phyloP scores from a whole-genome alignment of 352 stramenopile species.

The Phytophthora palmivora region DNA sequence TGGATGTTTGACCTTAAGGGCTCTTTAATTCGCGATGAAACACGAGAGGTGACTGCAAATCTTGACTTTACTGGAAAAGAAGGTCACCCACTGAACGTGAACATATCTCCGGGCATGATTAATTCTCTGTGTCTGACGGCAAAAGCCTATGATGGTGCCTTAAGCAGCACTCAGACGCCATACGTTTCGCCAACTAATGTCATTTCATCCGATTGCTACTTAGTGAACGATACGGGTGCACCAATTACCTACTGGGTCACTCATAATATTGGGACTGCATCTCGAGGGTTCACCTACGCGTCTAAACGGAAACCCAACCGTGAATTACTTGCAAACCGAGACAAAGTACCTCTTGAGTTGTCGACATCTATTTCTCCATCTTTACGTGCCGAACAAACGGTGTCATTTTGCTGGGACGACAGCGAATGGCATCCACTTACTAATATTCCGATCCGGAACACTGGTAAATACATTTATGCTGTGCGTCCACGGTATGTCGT shows the following conservation, averaged over 20 bases:
- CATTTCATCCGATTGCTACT: conserved; percentile 84
- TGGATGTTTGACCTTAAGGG: conserved; percentile 71
- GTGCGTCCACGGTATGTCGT: conserved; percentile 42
- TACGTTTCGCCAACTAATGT: conserved; percentile 63
- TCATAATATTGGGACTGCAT: conserved; percentile 50
- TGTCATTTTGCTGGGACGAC: conserved; percentile 80
- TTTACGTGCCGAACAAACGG: conserved; percentile 70
- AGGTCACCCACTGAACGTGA: conserved; percentile 67
- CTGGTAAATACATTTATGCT: conserved; percentile 82
- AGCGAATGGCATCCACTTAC: conserved; percentile 77
- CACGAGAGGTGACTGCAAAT: conserved; percentile 59
- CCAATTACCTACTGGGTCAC: conserved; percentile 74
- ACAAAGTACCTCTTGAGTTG: conserved; percentile 78
- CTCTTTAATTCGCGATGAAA: conserved; percentile 43
- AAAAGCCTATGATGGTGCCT: conserved; percentile 66
- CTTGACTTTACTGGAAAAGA: conserved; percentile 64
- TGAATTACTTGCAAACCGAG: conserved; percentile 53
- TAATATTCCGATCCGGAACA: conserved; percentile 78
- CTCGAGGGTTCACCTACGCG: conserved; percentile 67
- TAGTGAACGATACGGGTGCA: conserved; percentile 73
- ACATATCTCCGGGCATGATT: conserved; percentile 72
- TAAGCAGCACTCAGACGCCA: conserved; percentile 17
- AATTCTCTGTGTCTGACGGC: conserved; percentile 64
- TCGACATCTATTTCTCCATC: conserved; percentile 72
- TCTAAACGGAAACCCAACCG: conserved; percentile 48